Evolutionary conservation across 495 filamentous ascomycete genomes (phyloP), one percentile per base, ranked within the genome.

Genomic region (Corynascus novoguineensis): DNA sequence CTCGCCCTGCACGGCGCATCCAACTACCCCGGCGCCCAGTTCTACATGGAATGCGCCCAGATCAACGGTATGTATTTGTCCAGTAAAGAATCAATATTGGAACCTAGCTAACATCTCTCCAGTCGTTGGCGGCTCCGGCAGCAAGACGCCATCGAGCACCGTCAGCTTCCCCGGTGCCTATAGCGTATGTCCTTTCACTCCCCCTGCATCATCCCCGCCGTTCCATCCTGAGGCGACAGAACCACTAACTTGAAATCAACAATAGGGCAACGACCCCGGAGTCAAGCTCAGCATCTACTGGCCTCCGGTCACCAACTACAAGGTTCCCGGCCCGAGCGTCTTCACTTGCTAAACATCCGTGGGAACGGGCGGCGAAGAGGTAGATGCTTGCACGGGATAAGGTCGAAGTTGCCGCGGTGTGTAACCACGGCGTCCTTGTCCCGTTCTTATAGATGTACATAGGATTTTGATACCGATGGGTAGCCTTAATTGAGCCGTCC

Each of bases 31-130:
- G 73, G 75, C 11, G 77, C 77, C 12, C 79, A 82, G 66, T 76
- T 82, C 50, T 82, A 80, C 50, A 74, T 76, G 71, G 75, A 78
- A 71, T 78, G 75, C 49, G 75, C 75, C 11, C 75, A 78, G 60
- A 66, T 78, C 60, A 77, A 76, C 21, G 37, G 37, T 41, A 41
- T 9, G 37, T 17, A 17, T 38, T n/a, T 17, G 5, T 1, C 4
- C 4, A 4, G 9, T 7, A 7, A 3, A 2, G 17, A 21, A 17
- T 31, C 29, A 31, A 5, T 15, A 21, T 2, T 41, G 17, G 5
- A 1, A n/a, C 9, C 9, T 37, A 0, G 7, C 37, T 41, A 8
- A 41, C n/a, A 41, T 7, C 1, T 3, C 21, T 41, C 0, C 41
- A 41, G 64, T 78, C 44, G 70, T 75, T 14, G 75, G 73, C 21